Evolutionary conservation across 2,329 filamentous ascomycete genomes (phyloP), one percentile per base, ranked within the genome.

Genomic region (Gnomoniopsis sp.): DNA sequence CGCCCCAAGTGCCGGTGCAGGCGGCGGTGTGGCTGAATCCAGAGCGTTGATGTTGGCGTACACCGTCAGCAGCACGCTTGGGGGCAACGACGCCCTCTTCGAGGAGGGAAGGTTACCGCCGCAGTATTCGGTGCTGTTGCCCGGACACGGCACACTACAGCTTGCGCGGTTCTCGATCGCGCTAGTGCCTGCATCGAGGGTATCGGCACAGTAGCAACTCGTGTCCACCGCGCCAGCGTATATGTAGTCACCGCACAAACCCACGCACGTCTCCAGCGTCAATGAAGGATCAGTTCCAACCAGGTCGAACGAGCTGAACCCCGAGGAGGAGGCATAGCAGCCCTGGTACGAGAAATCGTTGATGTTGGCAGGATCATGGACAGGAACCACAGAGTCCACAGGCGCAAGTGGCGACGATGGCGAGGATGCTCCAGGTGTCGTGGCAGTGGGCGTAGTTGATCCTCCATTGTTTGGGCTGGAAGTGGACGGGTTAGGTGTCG

Each of bases 221-320:
- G 49, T 23, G 41, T 57, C 49, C 21, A 43, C 36, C 26, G 60
- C 61, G n/a, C 61, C 61, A 3, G 55, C 58, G 17, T 58, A 62
- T 41, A 19, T 49, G 15, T 46, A 58, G 2, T 22, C 44, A 14
- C 34, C 30, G 23, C 61, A 62, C 6, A 58, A 21, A 11, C 50
- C 17, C 17, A 55, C 46, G 33, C 61, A 62, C 23, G 49, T 47
- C 55, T 58, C 61, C 14, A 57, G 55, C n/a, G 61, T 62, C 61
- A 62, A 55, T 12, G 17, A 23, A 17, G 38, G 34, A 44, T 53
- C 53, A 23, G 46, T 54, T 1, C 54, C 54, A 7, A 55, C 48
- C 36, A 55, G 69, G 62, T 69, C 70, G 56, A 73, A 74, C 62
- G 83, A 79, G 70, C 78, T 79, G 66, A 77, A 78, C 64, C 82